Percentiles rank a stretch among this genome's conserved stretches.
Evolutionary conservation across 257 asterid species (phyloP).

Genomic region (Oldenlandia corymbosa): DNA sequence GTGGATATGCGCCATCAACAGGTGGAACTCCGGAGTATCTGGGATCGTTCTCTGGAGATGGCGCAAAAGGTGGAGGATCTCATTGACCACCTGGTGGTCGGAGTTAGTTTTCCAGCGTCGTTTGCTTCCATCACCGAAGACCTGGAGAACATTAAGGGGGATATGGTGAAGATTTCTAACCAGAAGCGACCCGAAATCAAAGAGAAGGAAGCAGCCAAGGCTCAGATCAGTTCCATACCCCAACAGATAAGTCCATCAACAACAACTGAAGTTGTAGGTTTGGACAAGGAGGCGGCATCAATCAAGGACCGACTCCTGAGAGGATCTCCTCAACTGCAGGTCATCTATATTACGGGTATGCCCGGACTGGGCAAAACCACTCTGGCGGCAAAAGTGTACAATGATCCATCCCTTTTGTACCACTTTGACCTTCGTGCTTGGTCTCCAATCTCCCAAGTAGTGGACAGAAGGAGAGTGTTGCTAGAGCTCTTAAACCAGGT

Average conservation of each 20-base stretch:
- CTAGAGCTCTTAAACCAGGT: neutral
- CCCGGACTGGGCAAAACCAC: conserved; percentile 12
- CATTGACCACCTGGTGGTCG: neutral
- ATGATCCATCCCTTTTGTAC: neutral
- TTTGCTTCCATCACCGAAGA: neutral
- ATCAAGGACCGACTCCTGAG: neutral
- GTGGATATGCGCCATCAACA: neutral
- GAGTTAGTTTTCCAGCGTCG: neutral
- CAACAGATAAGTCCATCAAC: neutral
- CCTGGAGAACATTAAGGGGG: neutral
- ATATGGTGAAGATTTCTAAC: neutral
- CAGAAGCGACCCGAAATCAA: neutral
- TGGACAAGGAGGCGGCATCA: neutral
- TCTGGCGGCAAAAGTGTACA: neutral
- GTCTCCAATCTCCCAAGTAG: neutral
- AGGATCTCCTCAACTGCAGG: neutral
- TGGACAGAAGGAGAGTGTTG: neutral
- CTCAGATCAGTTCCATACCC: neutral
- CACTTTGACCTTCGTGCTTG: neutral
- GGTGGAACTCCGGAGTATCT: neutral
- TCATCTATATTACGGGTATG: conserved; percentile 8
- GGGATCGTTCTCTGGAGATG: neutral
- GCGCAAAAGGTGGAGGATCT: neutral
- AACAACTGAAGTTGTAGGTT: neutral
- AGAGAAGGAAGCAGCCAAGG: neutral